Percentiles rank a stretch among this genome's conserved stretches.
Evolutionary conservation across 2,329 filamentous ascomycete genomes (phyloP).

Genomic region (Graphilbum ipis-grandicollis): DNA sequence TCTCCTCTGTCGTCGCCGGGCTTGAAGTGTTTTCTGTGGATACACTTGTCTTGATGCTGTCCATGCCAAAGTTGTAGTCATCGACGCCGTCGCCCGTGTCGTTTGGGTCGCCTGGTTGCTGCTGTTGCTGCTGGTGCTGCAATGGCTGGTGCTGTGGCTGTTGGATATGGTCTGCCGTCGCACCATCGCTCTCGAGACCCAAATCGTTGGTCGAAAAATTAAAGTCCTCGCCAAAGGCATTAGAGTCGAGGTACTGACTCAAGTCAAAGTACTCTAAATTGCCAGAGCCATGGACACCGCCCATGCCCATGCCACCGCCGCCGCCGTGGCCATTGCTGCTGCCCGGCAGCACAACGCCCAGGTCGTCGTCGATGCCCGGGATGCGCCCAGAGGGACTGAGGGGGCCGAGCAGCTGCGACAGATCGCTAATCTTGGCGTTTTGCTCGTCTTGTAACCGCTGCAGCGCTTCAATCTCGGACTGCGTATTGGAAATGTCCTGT

Average conservation of each 20-base stretch:
- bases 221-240: conserved; percentile 28
- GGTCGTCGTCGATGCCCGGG: conserved; percentile 42
- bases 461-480: conserved; percentile 62
- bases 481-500: conserved; percentile 48
- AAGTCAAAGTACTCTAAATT: conserved; percentile 24
- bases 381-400: conserved; percentile 67
- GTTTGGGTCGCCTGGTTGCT: neutral
- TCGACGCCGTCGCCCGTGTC: conserved; percentile 12
- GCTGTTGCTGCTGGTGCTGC: conserved; percentile 12
- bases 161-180: no score
- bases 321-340: neutral
- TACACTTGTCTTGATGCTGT: conserved; percentile 12
- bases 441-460: conserved; percentile 67
- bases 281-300: conserved; percentile 2
- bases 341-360: conserved; percentile 9
- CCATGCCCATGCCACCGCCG: neutral
- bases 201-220: conserved; percentile 26
- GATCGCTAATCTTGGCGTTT: conserved; percentile 55
- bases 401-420: conserved; percentile 59
- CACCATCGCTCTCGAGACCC: conserved; percentile 11
- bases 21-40: conserved; percentile 11
- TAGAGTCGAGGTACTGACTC: conserved; percentile 29
- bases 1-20: conserved; percentile 7
- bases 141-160: conserved; percentile 14
- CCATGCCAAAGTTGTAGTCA: conserved; percentile 35